These are phyloP conservation scores for Grosmannia penicillata DNA, from an alignment of 2,329 filamentous ascomycete species.

Conservation along the genomic window DNA sequence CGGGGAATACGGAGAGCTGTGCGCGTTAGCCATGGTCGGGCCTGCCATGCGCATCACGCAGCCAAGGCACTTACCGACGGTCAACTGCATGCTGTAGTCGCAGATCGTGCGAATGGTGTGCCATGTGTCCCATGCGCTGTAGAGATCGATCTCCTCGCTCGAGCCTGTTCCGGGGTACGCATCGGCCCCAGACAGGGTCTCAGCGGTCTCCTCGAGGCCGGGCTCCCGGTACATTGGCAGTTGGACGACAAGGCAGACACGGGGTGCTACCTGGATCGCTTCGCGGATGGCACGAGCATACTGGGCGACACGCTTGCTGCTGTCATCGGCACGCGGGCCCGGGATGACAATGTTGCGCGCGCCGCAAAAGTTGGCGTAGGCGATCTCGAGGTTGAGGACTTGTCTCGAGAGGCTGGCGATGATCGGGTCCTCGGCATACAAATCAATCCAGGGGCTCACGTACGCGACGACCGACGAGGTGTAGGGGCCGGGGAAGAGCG, in stretches of 20 bases:
- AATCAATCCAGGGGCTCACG: slow-evolving; percentile 84
- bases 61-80: slow-evolving; percentile 55
- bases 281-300: slow-evolving; percentile 79
- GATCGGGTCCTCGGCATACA: slow-evolving; percentile 68
- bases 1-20: slow-evolving; percentile 42
- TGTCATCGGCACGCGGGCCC: slow-evolving; percentile 48
- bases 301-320: slow-evolving; percentile 44
- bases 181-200: slow-evolving; percentile 34
- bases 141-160: slow-evolving; percentile 46
- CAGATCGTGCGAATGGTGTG: slow-evolving; percentile 73
- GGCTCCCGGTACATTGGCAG: slow-evolving; percentile 71
- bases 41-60: neutral
- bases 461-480: slow-evolving; percentile 64
- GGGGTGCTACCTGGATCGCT: slow-evolving; percentile 57
- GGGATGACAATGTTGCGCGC: slow-evolving; percentile 69
- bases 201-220: slow-evolving; percentile 34
- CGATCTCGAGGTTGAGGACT: slow-evolving; percentile 77
- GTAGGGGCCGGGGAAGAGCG: slow-evolving; percentile 50
- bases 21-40: neutral
- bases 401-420: slow-evolving; percentile 80
- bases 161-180: slow-evolving; percentile 19
- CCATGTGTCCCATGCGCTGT: slow-evolving; percentile 87
- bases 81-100: slow-evolving; percentile 68
- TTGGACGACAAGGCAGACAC: slow-evolving; percentile 67
- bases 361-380: slow-evolving; percentile 92